A percentile compares a stretch with the other conserved stretches of the same genome.
These are phyloP conservation scores for Cylindrodendrum hubeiense DNA, from an alignment of 2,329 filamentous ascomycete genomes.

Conservation along the genomic window DNA sequence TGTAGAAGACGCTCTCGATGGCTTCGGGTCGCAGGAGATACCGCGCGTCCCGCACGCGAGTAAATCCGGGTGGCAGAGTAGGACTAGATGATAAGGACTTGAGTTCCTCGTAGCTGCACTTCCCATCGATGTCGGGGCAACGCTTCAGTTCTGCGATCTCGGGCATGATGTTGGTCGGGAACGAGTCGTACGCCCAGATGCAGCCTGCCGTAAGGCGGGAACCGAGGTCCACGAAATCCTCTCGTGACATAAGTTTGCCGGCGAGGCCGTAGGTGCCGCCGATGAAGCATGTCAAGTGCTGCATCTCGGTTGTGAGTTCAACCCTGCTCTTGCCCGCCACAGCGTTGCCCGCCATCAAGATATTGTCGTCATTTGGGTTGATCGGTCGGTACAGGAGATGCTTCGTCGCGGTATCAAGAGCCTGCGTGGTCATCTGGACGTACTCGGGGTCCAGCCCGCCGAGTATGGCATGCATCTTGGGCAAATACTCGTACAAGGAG, in stretches of 20 bases:
- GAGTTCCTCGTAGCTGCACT: conserved; percentile 51
- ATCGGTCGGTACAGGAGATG: conserved; percentile 78
- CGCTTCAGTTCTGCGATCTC: conserved; percentile 58
- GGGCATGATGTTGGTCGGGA: conserved; percentile 66
- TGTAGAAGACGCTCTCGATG: conserved; percentile 65
- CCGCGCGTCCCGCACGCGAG: conserved; percentile 58
- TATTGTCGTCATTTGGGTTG: conserved; percentile 68
- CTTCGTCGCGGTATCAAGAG: conserved; percentile 71
- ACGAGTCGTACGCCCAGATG: conserved; percentile 65
- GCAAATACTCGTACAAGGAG: conserved; percentile 70
- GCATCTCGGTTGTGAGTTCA: conserved; percentile 51
- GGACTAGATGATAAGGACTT: conserved; percentile 38
- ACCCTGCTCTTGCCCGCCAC: conserved; percentile 43
- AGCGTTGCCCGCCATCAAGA: conserved; percentile 68
- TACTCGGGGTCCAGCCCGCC: conserved; percentile 75
- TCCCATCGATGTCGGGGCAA: conserved; percentile 49
- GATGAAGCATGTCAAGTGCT: conserved; percentile 78
- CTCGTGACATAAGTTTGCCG: conserved; percentile 68
- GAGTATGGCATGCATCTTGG: conserved; percentile 72
- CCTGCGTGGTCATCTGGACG: conserved; percentile 71
- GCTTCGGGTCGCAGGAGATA: conserved; percentile 63
- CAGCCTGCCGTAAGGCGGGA: conserved; percentile 64
- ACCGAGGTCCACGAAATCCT: conserved; percentile 61
- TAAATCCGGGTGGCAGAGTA: conserved; percentile 67
- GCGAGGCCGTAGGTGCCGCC: conserved; percentile 79